Base-by-base conservation (phyloP, 139 green algal species). In the Chlamydomonas schloesseri region DNA sequence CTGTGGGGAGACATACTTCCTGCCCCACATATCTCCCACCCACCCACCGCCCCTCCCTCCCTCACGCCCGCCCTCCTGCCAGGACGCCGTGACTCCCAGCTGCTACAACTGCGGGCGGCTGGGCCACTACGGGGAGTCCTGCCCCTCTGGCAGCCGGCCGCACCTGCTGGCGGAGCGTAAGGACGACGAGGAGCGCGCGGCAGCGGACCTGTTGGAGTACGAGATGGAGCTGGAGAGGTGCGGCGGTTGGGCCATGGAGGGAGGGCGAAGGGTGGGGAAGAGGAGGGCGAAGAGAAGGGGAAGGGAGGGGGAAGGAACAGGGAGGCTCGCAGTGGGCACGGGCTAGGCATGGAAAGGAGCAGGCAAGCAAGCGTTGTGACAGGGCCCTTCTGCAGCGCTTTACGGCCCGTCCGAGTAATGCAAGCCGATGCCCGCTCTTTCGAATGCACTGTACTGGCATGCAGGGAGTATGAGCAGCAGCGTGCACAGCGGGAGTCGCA, bases 21-120 rank as follows among this genome's bases (percentile, higher is more conserved):
- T n/a, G n/a, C n/a, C n/a, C n/a, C n/a, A n/a, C n/a, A n/a, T n/a
- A n/a, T n/a, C n/a, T n/a, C n/a, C n/a, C n/a, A n/a, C n/a, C n/a
- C n/a, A n/a, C n/a, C n/a, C n/a, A n/a, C n/a, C n/a, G n/a, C 57
- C 57, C 57, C 57, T 24, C 13, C 74, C 17, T 80, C 31, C 36
- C 81, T 73, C 87, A 5, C 81, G 80, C 69, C 72, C 29, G 50
- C 21, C 34, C 2, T n/a, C n/a, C n/a, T n/a, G n/a, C n/a, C 75
- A 85, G 79, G 79, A 81, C 73, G n/a, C 53, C 29, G 29, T 24
- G 26, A 14, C 46, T 18, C 58, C 82, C 36, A 83, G 73, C 82
- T 94, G 95, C 79, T 92, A 87, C 86, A 95, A 95, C 84, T 96
- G 93, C 76, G 93, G 94, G 2, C 83, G 92, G 13, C 69, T 84